These are phyloP conservation scores for Pichia cephalocereana DNA, from an alignment of 805 yeast genomes.

Conservation along the genomic window DNA sequence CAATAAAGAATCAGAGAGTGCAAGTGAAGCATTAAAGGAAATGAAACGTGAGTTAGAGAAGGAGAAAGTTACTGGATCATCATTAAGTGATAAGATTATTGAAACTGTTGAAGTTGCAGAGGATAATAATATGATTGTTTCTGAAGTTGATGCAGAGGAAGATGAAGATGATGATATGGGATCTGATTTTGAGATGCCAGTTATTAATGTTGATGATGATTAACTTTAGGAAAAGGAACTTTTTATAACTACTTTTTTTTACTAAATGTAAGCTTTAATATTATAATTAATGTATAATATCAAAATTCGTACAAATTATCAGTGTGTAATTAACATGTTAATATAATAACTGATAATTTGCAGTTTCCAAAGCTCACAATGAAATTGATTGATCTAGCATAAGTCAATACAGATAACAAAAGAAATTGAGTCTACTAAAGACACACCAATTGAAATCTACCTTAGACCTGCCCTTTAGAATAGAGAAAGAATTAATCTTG, in stretches of 20 bases:
- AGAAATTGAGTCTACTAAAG: not conserved
- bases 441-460: not conserved
- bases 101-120: constrained; percentile 4
- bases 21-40: not conserved
- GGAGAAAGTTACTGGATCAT: not conserved
- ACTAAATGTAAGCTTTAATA: no score
- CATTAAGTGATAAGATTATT: constrained; percentile 3
- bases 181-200: constrained; percentile 31
- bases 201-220: constrained; percentile 25
- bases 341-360: constrained; percentile 1
- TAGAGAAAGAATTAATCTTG: no score
- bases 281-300: no score
- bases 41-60: not conserved
- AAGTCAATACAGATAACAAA: constrained; percentile 15
- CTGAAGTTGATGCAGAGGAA: constrained; percentile 4
- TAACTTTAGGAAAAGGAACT: not conserved
- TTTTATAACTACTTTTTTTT: no score
- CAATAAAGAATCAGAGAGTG: constrained; percentile 7
- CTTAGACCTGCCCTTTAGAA: not conserved
- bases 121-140: not conserved
- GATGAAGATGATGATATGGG: constrained; percentile 15
- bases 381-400: constrained; percentile 14
- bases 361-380: constrained; percentile 12
- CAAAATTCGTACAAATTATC: no score
- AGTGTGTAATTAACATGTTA: not conserved